Evolutionary conservation across 2,329 filamentous ascomycete species (phyloP).

Genomic region (Paracoccidioides brasiliensis): DNA sequence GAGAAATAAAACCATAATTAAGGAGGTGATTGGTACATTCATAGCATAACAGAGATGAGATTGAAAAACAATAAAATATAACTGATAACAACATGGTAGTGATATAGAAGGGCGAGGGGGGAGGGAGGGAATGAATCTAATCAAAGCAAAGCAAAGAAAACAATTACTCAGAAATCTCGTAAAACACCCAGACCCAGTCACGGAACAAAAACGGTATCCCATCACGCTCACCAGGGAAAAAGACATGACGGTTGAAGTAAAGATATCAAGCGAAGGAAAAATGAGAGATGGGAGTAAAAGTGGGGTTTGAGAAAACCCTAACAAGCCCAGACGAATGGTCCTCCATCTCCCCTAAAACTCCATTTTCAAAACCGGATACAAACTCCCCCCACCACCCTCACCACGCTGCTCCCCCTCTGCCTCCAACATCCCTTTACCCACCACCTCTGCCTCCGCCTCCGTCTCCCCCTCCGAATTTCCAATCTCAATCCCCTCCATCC

Average conservation of each 20-base stretch:
- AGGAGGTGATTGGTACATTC: too few relatives aligned
- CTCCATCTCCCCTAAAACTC: constrained; percentile 9
- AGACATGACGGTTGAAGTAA: too few relatives aligned
- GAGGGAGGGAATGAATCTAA: too few relatives aligned
- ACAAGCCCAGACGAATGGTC: too few relatives aligned
- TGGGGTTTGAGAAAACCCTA: too few relatives aligned
- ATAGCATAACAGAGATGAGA: neutral
- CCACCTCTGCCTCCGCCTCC: constrained; percentile 3
- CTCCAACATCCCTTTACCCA: constrained; percentile 7
- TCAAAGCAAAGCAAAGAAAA: constrained; percentile 11
- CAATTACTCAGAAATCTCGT: neutral
- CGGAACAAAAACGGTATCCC: too few relatives aligned
- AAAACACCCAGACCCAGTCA: too few relatives aligned
- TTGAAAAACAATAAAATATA: constrained; percentile 1
- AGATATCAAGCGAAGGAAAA: too few relatives aligned
- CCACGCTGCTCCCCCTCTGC: constrained; percentile 10
- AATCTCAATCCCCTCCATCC: constrained; percentile 2
- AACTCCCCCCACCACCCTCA: constrained; percentile 2
- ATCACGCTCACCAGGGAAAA: too few relatives aligned
- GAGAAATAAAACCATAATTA: neutral
- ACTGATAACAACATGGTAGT: neutral
- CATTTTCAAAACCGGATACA: constrained; percentile 17
- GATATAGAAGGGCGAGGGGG: too few relatives aligned
- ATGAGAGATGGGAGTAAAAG: too few relatives aligned
- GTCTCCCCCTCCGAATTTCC: neutral